These are phyloP conservation scores for Asclepias syriaca DNA, from an alignment of 257 asterid species.

Conservation along the genomic window DNA sequence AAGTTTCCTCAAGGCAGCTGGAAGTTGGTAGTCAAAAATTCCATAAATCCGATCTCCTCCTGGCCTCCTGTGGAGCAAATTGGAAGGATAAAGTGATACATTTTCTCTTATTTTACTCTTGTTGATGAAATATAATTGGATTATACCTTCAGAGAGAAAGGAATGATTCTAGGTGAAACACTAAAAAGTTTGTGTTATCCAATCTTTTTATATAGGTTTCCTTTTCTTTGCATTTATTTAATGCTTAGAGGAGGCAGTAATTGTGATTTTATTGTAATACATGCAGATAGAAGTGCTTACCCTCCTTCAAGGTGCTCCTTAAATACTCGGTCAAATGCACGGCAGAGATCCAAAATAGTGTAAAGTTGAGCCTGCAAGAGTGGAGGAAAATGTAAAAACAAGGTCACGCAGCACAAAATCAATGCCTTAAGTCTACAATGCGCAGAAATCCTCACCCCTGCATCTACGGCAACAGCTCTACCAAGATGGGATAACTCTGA, in stretches of 20 bases:
- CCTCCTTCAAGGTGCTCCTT: conserved; percentile 56
- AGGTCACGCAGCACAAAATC: background rate
- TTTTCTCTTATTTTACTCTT: background rate
- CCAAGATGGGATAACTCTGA: conserved; percentile 33
- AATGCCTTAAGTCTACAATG: background rate
- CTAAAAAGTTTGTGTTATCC: background rate
- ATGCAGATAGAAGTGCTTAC: conserved; percentile 16
- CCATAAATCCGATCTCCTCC: conserved; percentile 45
- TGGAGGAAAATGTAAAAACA: conserved; percentile 3
- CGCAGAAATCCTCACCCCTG: conserved; percentile 27
- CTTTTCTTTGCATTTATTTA: background rate
- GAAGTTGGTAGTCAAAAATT: conserved; percentile 45
- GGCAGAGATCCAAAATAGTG: conserved; percentile 41
- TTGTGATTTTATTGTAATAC: background rate
- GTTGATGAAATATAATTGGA: background rate
- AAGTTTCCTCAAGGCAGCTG: conserved; percentile 37
- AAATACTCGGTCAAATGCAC: conserved; percentile 40
- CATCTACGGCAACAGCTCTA: conserved; percentile 35
- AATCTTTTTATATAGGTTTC: background rate
- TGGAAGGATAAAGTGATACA: background rate
- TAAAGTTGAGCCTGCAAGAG: conserved; percentile 33
- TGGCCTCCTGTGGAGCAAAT: conserved; percentile 30
- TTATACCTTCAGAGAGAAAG: background rate
- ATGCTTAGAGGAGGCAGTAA: background rate
- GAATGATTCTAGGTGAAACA: background rate